phyloP scores from a whole-genome alignment of 306 rosid genomes.

The Psophocarpus tetragonolobus region DNA sequence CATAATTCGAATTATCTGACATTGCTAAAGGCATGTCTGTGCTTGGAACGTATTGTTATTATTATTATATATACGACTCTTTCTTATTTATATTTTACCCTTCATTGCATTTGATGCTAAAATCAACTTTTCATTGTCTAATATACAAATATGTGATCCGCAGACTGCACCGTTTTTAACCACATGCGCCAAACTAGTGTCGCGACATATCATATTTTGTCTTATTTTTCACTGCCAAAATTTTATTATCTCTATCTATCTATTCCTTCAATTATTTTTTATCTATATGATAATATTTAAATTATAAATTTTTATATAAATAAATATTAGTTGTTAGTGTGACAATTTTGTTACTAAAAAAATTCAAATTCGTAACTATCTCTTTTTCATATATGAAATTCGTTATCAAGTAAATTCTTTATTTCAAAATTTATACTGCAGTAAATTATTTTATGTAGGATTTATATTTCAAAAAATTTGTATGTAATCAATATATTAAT shows the following conservation, averaged over 20 bases:
- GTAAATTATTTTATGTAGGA: background rate
- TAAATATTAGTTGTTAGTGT: too few species aligned
- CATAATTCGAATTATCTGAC: constrained; percentile 10
- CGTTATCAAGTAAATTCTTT: background rate
- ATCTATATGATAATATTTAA: background rate
- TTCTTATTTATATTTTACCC: background rate
- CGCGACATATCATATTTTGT: background rate
- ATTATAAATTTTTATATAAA: too few species aligned
- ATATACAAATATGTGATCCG: background rate
- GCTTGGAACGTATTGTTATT: background rate
- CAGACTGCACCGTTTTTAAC: too few species aligned
- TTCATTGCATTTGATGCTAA: constrained; percentile 29
- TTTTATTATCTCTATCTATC: background rate
- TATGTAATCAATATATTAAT: background rate
- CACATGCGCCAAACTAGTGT: background rate
- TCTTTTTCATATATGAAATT: too few species aligned
- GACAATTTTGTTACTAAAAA: too few species aligned
- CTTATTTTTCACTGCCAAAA: background rate
- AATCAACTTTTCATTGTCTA: background rate
- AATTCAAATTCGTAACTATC: too few species aligned
- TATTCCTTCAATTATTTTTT: background rate
- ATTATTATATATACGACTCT: background rate
- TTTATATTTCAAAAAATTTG: background rate
- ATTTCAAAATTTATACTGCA: background rate
- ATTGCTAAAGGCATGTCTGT: constrained; percentile 13